Evolutionary conservation across 495 filamentous ascomycete genomes (phyloP), one percentile per base, ranked within the genome.

Genomic region (Chlorociboria aeruginascens): DNA sequence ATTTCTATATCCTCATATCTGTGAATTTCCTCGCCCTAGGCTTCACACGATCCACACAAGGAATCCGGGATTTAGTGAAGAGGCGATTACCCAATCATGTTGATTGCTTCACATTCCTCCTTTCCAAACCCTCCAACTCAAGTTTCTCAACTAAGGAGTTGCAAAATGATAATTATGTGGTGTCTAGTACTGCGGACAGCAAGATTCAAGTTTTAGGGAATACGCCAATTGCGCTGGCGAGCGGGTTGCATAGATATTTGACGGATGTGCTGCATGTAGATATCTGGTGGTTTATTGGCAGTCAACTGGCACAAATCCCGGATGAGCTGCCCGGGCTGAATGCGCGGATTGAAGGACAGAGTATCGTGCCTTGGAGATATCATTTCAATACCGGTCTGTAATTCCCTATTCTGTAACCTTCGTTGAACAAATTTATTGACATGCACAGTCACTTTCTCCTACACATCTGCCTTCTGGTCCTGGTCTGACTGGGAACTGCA

Each of bases 401-500:
- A 9, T 1, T 35, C 8, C 45, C 17, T 40, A 36, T 13, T 11
- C n/a, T n/a, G n/a, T n/a, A n/a, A n/a, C n/a, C n/a, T n/a, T n/a
- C n/a, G n/a, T n/a, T n/a, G n/a, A n/a, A n/a, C n/a, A 25, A 25
- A 4, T 25, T 1, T 25, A 25, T 25, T 25, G 20, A 25, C 1
- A 25, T 25, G 4, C 1, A 9, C 16, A 70, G 73, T 77, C 3
- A 77, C 72, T 0, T 74, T 72, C 53, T 74, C 70, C 28, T 77
- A 77, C 45, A 76, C 73, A 6, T 53, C 62, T 12, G 65, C 72
- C 0, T 77, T 74, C 54, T 77, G 71, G 71, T 54, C 62, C 37
- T 77, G 70, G 72, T 58, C 69, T 11, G 69, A 77, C 20, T 77
- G 73, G 73, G 70, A 76, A 51, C 55, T 66, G 0, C 62, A 77